Percentiles rank a stretch among this genome's conserved stretches.
These are phyloP conservation scores for Hemisphaericaspora subhashii DNA, from an alignment of 1,139 yeast genomes.

Conservation along the genomic window DNA sequence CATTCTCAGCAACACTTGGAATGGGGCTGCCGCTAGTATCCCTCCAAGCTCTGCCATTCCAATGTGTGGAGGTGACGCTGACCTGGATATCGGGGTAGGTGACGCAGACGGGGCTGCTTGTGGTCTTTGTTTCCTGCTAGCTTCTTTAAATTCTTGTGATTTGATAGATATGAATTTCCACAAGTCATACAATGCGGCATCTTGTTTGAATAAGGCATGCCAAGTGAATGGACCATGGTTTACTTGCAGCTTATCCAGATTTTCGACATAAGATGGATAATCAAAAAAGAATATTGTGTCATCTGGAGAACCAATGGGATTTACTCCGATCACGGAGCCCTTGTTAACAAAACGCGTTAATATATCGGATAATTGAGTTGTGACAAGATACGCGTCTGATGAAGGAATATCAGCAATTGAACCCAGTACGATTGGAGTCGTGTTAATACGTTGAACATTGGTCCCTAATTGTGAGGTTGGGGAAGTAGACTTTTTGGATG, in stretches of 20 bases:
- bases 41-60: slow-evolving; percentile 2
- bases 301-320: slow-evolving; percentile 23
- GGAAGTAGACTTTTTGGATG: not conserved
- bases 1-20: slow-evolving; percentile 15
- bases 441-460: not conserved
- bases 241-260: slow-evolving; percentile 21
- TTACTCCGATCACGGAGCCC: slow-evolving; percentile 21
- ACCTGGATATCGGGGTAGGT: not conserved
- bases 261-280: slow-evolving; percentile 23
- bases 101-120: not conserved
- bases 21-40: slow-evolving; percentile 15
- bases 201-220: slow-evolving; percentile 35
- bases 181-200: slow-evolving; percentile 24
- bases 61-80: slow-evolving; percentile 1
- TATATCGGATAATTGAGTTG: slow-evolving; percentile 8
- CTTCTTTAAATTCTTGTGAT: slow-evolving; percentile 4
- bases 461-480: not conserved
- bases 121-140: not conserved
- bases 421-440: not conserved
- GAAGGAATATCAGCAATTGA: slow-evolving; percentile 8
- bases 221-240: slow-evolving; percentile 40
- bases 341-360: slow-evolving; percentile 2
- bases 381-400: slow-evolving; percentile 1
- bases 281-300: slow-evolving; percentile 30
- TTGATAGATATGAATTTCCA: slow-evolving; percentile 12